phyloP scores from a whole-genome alignment of 2,329 filamentous ascomycete genomes.

The Fusarium anthophilum region DNA sequence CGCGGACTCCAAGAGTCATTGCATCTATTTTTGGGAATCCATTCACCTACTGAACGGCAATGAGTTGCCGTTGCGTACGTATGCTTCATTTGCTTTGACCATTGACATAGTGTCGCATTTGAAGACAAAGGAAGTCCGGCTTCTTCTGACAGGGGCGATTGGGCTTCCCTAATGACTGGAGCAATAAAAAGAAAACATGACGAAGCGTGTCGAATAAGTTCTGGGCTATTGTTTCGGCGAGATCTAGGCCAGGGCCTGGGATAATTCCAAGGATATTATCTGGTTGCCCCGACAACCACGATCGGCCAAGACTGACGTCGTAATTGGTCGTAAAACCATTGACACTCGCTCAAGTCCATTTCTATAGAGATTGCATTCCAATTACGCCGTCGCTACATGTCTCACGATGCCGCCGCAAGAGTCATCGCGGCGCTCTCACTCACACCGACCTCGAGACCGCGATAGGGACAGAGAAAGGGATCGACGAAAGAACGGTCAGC shows the following conservation, averaged over 20 bases:
- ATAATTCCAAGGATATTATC: neutral
- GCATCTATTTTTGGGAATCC: neutral
- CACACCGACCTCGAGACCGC: constrained; percentile 30
- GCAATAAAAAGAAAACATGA: neutral
- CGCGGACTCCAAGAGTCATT: neutral
- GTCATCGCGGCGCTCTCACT: constrained; percentile 46
- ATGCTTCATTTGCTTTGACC: neutral
- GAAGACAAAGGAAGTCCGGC: neutral
- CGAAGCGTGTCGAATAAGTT: neutral
- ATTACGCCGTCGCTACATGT: constrained; percentile 22
- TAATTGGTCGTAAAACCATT: constrained; percentile 8
- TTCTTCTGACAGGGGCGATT: neutral
- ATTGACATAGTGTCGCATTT: neutral
- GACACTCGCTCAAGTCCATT: constrained; percentile 15
- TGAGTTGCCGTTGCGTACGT: neutral
- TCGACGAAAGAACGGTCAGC: constrained; percentile 47
- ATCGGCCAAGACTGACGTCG: constrained; percentile 9
- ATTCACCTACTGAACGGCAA: neutral
- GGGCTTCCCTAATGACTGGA: neutral
- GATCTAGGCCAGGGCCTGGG: neutral
- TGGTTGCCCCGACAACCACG: neutral
- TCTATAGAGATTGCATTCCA: constrained; percentile 39
- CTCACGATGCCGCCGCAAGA: constrained; percentile 50
- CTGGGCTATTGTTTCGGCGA: neutral
- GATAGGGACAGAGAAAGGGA: constrained; percentile 39